These are phyloP conservation scores for Canavalia ensiformis DNA, from an alignment of 306 rosid genomes.

Conservation along the genomic window DNA sequence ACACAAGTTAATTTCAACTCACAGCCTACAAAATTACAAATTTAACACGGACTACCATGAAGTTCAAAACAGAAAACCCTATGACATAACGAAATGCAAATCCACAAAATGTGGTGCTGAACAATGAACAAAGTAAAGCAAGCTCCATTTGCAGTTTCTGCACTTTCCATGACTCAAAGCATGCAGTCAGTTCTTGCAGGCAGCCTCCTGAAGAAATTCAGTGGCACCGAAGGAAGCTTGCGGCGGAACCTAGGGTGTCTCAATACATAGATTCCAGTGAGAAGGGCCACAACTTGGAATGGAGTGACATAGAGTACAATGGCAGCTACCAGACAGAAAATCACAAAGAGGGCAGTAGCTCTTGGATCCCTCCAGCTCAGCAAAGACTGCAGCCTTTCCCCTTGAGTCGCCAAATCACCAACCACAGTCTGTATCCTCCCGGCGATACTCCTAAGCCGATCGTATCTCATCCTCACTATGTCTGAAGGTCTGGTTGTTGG, in stretches of 20 bases:
- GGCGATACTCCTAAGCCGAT: constrained; percentile 90
- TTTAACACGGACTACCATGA: constrained; percentile 47
- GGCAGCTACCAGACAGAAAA: constrained; percentile 93
- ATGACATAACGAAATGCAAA: constrained; percentile 58
- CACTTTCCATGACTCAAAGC: constrained; percentile 69
- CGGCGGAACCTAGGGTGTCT: constrained; percentile 98
- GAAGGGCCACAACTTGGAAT: constrained; percentile 93
- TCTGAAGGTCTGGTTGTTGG: constrained; percentile 84
- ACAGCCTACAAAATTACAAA: constrained; percentile 74
- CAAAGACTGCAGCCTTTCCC: constrained; percentile 94
- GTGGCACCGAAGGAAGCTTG: constrained; percentile 96
- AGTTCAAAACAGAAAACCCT: constrained; percentile 54
- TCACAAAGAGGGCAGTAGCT: constrained; percentile 89
- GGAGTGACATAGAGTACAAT: constrained; percentile 91
- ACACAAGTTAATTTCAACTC: constrained; percentile 58
- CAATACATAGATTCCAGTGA: constrained; percentile 82
- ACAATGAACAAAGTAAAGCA: constrained; percentile 44
- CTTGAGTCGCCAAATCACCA: constrained; percentile 97
- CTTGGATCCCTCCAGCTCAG: constrained; percentile 99
- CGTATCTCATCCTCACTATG: constrained; percentile 91
- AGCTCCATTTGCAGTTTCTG: constrained; percentile 45
- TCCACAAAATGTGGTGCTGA: constrained; percentile 56
- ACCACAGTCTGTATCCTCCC: constrained; percentile 97
- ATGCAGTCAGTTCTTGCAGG: constrained; percentile 99
- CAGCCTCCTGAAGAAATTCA: constrained; percentile 95